phyloP scores from a whole-genome alignment of 495 filamentous ascomycete genomes.

The Tetracladium marchalianum region DNA sequence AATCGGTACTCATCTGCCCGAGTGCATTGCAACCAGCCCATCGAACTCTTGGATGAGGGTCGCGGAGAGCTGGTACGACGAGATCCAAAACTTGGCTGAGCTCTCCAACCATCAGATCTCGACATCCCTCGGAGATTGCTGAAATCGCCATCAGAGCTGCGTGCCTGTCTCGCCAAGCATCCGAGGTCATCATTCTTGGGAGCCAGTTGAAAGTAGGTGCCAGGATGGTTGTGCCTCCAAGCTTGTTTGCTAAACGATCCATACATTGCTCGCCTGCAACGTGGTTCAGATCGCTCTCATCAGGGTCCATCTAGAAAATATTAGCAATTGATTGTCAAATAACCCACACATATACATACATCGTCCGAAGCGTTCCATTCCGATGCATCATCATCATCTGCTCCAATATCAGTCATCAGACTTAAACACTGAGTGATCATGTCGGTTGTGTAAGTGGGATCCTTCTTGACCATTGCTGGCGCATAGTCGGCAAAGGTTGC shows the following conservation, averaged over 20 bases:
- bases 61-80: constrained; percentile 85
- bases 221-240: constrained; percentile 78
- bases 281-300: constrained; percentile 96
- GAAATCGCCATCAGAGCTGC: constrained; percentile 99
- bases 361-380: constrained; percentile 95
- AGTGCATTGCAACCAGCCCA: constrained; percentile 99
- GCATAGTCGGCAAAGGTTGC: constrained; percentile 96
- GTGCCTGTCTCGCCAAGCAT: constrained; percentile 90
- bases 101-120: constrained; percentile 91
- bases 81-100: constrained; percentile 87
- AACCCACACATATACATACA: constrained; percentile 37
- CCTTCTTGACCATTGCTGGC: constrained; percentile 88
- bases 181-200: constrained; percentile 92
- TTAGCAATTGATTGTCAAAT: neutral
- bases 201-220: constrained; percentile 96
- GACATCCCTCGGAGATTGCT: constrained; percentile 95
- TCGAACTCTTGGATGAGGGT: constrained; percentile 86
- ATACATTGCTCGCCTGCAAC: constrained; percentile 98
- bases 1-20: constrained; percentile 99
- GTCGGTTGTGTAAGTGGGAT: constrained; percentile 76
- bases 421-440: constrained; percentile 99
- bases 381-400: constrained; percentile 86
- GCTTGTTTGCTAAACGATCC: constrained; percentile 95
- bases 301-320: constrained; percentile 62
- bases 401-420: constrained; percentile 97